Base-by-base conservation (phyloP, 1,139 yeast genomes). In the Eremothecium sinecaudum region DNA sequence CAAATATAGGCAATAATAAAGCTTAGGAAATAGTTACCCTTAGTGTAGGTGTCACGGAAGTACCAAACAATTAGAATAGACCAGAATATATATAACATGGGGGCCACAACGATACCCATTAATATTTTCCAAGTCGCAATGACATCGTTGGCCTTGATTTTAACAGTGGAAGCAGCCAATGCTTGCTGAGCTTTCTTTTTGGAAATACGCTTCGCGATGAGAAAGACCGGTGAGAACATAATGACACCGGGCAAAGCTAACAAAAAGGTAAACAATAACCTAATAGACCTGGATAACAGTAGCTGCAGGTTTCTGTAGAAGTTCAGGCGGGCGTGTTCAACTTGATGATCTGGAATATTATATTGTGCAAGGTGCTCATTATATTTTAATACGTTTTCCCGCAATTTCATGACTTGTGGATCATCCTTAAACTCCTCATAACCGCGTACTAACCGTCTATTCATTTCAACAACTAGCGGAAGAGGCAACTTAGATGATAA, bases 111-210 rank as follows among this genome's bases (percentile, higher is more conserved):
- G 73, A 90, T 71, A 23, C 90, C 77, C 29, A 90, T 87, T 45
- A 90, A 66, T 28, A 90, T 77, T 58, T 90, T 90, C 98, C 98
- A 86, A 2, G 96, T 86, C 1, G 96, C 95, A 39, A 86, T 69
- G 18, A 90, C 96, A 58, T 90, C 98, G 39, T 79, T 78, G 17
- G 94, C 98, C 50, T 76, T 75, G 43, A 90, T 79, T 56, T 90
- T 90, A 21, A 90, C 98, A 1, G 84, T 71, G 0, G 96, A 84
- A 5, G 73, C 78, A n/a, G 86, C 87, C 36, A 90, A 66, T 0
- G 97, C 98, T 40, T 75, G 73, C 37, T 61, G 66, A 20, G 92
- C 86, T 58, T 86, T 86, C 45, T 67, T 65, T 32, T 63, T 66
- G 1, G 96, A 81, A 30, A 83, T 80, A 30, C 61, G 53, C 48